Conservation (phyloP, 371 early-diverging fungal genomes). For the Rhizomucor pusillus region DNA sequence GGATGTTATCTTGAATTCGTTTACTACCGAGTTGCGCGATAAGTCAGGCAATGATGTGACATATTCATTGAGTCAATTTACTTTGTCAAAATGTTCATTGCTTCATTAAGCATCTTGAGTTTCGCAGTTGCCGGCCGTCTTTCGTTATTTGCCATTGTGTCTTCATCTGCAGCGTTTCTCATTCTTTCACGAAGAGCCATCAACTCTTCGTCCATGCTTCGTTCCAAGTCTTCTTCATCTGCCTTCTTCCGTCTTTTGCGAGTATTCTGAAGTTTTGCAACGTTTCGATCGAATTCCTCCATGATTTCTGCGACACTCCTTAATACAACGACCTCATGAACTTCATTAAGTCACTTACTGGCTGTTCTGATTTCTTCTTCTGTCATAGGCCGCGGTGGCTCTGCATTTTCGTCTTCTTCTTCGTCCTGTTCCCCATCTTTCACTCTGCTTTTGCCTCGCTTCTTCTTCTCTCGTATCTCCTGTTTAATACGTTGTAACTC, state of each 20-base stretch:
- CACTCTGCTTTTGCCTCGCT: conserved; percentile 3
- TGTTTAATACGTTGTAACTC: conserved; percentile 32
- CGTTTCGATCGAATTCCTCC: conserved; percentile 58
- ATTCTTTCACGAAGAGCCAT: conserved; percentile 71
- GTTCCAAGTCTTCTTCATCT: conserved; percentile 65
- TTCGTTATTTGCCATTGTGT: conserved; percentile 73
- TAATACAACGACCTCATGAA: not conserved
- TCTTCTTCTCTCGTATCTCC: conserved; percentile 29
- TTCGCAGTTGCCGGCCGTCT: conserved; percentile 81
- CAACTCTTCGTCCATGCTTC: conserved; percentile 63
- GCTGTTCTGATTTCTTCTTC: not conserved
- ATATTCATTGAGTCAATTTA: conserved; percentile 12
- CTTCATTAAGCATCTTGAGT: conserved; percentile 75
- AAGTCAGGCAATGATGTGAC: not conserved
- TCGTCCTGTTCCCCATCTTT: not conserved
- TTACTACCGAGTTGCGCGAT: conserved; percentile 25
- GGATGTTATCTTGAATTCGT: conserved; percentile 63
- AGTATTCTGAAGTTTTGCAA: conserved; percentile 63
- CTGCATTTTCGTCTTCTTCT: conserved; percentile 27
- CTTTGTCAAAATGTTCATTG: conserved; percentile 70
- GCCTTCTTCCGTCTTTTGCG: conserved; percentile 60
- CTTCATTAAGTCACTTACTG: not conserved
- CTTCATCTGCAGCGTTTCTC: conserved; percentile 78
- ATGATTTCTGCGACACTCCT: conserved; percentile 30
- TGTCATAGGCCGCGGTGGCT: conserved; percentile 38